Percentiles rank a stretch among this genome's conserved stretches.
Evolutionary conservation across 140 eudicot species (phyloP).

Genomic region (Erigeron philadelphicus): DNA sequence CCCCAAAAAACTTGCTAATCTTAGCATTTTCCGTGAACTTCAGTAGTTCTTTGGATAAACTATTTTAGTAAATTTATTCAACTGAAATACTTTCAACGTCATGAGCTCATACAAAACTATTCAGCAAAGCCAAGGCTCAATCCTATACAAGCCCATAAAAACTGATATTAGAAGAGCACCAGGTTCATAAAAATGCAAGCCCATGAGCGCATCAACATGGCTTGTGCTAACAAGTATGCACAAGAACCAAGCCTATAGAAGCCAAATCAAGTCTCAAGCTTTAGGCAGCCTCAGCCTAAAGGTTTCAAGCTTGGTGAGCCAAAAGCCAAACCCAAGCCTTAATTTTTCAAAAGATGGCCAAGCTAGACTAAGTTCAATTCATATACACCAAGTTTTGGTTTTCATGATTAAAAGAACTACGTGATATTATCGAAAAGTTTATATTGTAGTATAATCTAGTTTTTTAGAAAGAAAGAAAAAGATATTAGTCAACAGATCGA

Average conservation of each 20-base stretch:
- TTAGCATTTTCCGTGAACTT: too few relatives aligned
- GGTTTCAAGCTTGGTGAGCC: not conserved
- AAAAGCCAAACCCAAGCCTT: not conserved
- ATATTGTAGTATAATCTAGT: not conserved
- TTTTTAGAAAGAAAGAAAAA: not conserved
- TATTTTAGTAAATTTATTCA: too few relatives aligned
- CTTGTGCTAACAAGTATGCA: not conserved
- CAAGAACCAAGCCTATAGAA: constrained; percentile 9
- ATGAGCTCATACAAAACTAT: constrained; percentile 7
- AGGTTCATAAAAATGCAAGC: constrained; percentile 1
- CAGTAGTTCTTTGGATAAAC: too few relatives aligned
- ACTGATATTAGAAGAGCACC: not conserved
- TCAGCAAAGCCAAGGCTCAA: constrained; percentile 5
- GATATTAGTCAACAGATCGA: constrained; percentile 8
- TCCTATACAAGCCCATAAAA: not conserved
- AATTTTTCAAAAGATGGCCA: constrained; percentile 10
- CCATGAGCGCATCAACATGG: not conserved
- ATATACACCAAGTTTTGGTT: not conserved
- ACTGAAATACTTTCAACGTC: not conserved
- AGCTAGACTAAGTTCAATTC: constrained; percentile 4
- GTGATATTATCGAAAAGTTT: too few relatives aligned
- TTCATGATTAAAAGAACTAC: too few relatives aligned
- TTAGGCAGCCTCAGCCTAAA: not conserved
- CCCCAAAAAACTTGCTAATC: too few relatives aligned
- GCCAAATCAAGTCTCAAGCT: constrained; percentile 1